A percentile compares a stretch with the other conserved stretches of the same genome.
Conservation (phyloP, 495 filamentous ascomycete species). For the Filosporella fistucella region DNA sequence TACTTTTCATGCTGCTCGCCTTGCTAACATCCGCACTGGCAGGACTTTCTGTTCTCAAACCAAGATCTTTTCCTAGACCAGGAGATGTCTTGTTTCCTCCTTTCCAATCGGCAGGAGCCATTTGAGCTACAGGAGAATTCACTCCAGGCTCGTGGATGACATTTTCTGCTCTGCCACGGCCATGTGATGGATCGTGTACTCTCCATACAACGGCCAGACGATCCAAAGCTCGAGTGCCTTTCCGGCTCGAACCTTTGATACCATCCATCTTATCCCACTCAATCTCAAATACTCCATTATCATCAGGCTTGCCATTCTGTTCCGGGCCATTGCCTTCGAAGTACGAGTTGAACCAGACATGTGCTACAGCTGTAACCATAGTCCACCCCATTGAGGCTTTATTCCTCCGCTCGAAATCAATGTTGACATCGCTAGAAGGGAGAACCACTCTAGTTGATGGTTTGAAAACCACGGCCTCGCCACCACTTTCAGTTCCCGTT, state of each 20-base stretch:
- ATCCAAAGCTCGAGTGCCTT: constrained; percentile 79
- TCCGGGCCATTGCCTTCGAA: constrained; percentile 81
- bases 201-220: constrained; percentile 84
- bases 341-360: constrained; percentile 94
- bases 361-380: constrained; percentile 88
- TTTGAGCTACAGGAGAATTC: constrained; percentile 63
- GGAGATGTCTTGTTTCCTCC: constrained; percentile 41
- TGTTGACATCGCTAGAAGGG: constrained; percentile 80
- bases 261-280: constrained; percentile 60
- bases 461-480: constrained; percentile 71
- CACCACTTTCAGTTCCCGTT: constrained; percentile 32
- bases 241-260: constrained; percentile 71
- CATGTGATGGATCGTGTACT: constrained; percentile 23
- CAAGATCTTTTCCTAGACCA: constrained; percentile 54
- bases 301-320: constrained; percentile 40
- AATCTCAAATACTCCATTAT: constrained; percentile 51
- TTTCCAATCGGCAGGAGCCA: constrained; percentile 66
- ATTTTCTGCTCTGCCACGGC: constrained; percentile 27
- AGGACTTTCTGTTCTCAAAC: constrained; percentile 56
- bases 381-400: constrained; percentile 73
- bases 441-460: constrained; percentile 62
- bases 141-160: constrained; percentile 54
- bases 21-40: constrained; percentile 61
- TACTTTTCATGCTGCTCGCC: constrained; percentile 47
- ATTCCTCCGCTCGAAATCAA: constrained; percentile 79